phyloP scores from a whole-genome alignment of 345 rosid species.

The Melaleuca alternifolia region DNA sequence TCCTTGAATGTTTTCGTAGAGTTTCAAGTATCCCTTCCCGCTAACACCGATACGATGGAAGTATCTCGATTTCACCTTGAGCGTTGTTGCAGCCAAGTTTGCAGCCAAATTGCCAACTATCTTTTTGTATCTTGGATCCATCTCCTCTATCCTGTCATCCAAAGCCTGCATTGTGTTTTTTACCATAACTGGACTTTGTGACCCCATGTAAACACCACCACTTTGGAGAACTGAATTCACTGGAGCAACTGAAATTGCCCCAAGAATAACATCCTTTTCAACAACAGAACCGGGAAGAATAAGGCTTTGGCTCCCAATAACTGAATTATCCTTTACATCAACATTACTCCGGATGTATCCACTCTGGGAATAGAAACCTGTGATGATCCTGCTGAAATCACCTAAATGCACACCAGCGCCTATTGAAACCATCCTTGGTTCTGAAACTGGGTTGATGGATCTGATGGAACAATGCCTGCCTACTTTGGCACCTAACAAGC shows the following conservation, averaged over 20 bases:
- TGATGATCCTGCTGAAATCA: conserved; percentile 23
- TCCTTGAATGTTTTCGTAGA: conserved; percentile 36
- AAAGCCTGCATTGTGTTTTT: conserved; percentile 50
- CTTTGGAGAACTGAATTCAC: conserved; percentile 31
- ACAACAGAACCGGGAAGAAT: conserved; percentile 44
- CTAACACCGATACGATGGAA: conserved; percentile 56
- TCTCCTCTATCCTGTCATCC: conserved; percentile 66
- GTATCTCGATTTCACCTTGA: conserved; percentile 56
- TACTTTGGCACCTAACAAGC: conserved; percentile 40
- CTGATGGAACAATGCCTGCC: conserved; percentile 53
- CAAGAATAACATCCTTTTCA: conserved; percentile 44
- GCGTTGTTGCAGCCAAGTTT: conserved; percentile 44
- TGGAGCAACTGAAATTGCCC: conserved; percentile 61
- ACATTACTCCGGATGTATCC: conserved; percentile 26
- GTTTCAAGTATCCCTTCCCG: conserved; percentile 39
- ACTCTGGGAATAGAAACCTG: conserved; percentile 15
- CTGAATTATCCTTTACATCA: conserved; percentile 45
- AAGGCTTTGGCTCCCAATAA: conserved; percentile 53
- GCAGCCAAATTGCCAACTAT: conserved; percentile 57
- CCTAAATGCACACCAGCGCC: conserved; percentile 59
- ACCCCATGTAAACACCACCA: conserved; percentile 56
- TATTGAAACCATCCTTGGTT: conserved; percentile 32
- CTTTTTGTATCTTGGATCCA: conserved; percentile 53
- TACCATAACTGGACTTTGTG: conserved; percentile 45
- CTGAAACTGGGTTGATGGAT: conserved; percentile 50